These are phyloP conservation scores for Crataegus laevigata DNA, from an alignment of 306 rosid species.

Conservation along the genomic window DNA sequence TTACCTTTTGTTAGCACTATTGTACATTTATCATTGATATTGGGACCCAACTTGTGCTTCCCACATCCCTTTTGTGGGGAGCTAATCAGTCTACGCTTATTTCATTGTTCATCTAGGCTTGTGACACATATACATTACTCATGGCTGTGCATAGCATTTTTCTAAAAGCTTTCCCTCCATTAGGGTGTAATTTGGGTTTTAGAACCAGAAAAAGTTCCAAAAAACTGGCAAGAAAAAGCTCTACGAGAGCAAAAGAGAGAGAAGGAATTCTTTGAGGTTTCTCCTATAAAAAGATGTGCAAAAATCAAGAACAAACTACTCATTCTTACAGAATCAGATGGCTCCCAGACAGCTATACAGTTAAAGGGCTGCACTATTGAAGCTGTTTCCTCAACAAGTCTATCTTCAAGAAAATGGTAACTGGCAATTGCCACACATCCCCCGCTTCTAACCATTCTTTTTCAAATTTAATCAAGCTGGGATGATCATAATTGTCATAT, in stretches of 20 bases:
- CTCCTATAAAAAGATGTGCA: constrained; percentile 59
- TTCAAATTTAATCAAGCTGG: neutral
- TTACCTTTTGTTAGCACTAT: neutral
- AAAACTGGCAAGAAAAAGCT: constrained; percentile 34
- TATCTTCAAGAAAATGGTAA: constrained; percentile 82
- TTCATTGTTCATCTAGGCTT: neutral
- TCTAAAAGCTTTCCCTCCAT: constrained; percentile 15
- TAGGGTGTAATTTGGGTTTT: constrained; percentile 87
- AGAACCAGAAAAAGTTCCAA: constrained; percentile 56
- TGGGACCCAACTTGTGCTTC: neutral
- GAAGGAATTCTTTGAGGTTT: constrained; percentile 57
- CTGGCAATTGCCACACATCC: constrained; percentile 7
- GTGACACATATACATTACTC: neutral
- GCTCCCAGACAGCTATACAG: constrained; percentile 31
- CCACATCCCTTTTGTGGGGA: neutral
- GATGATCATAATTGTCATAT: neutral
- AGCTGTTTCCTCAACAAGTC: constrained; percentile 70
- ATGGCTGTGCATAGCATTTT: neutral
- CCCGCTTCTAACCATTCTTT: neutral
- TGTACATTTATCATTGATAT: neutral
- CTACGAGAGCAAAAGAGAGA: constrained; percentile 46
- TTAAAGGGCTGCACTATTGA: constrained; percentile 57
- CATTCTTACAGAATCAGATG: constrained; percentile 52
- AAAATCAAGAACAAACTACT: constrained; percentile 45
- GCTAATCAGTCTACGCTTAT: neutral